Evolutionary conservation across 2,329 filamentous ascomycete genomes (phyloP).

Genomic region (Sarocladium oryzae): DNA sequence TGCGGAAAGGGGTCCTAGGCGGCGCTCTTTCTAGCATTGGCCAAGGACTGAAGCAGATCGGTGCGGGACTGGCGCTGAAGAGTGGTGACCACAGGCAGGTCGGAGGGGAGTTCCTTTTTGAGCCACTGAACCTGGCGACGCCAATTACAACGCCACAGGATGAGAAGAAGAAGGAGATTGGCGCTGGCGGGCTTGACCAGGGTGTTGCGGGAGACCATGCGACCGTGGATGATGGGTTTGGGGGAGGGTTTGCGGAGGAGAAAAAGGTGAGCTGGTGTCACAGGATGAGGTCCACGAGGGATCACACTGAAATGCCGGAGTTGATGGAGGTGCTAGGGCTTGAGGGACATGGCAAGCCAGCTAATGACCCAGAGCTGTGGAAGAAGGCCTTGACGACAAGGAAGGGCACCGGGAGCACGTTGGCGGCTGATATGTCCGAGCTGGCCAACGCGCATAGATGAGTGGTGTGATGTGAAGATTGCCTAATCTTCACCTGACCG

Average conservation of each 20-base stretch:
- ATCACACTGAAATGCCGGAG: constrained; percentile 67
- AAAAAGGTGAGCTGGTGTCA: constrained; percentile 73
- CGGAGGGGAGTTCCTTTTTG: constrained; percentile 75
- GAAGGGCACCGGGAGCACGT: constrained; percentile 47
- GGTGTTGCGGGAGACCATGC: constrained; percentile 9
- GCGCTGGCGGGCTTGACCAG: constrained; percentile 13
- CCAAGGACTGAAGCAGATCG: constrained; percentile 54
- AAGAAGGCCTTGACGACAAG: constrained; percentile 37
- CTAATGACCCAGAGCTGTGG: constrained; percentile 37
- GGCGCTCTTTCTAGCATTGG: constrained; percentile 45
- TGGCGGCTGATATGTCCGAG: constrained; percentile 43
- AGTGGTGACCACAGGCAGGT: constrained; percentile 63
- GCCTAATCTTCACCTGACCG: too few relatives aligned
- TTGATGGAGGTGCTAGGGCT: constrained; percentile 58
- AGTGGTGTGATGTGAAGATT: background rate
- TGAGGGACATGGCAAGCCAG: constrained; percentile 32
- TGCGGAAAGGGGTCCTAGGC: constrained; percentile 47
- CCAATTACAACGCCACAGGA: constrained; percentile 38
- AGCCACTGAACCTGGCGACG: constrained; percentile 40
- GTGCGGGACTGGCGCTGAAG: constrained; percentile 51
- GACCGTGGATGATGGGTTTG: constrained; percentile 16
- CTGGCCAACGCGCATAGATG: constrained; percentile 26
- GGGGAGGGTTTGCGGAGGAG: constrained; percentile 33
- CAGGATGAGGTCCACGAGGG: constrained; percentile 71
- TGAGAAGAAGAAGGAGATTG: constrained; percentile 19